These are phyloP conservation scores for Pichia kudriavzevii DNA, from an alignment of 1,139 yeast species.

Conservation along the genomic window DNA sequence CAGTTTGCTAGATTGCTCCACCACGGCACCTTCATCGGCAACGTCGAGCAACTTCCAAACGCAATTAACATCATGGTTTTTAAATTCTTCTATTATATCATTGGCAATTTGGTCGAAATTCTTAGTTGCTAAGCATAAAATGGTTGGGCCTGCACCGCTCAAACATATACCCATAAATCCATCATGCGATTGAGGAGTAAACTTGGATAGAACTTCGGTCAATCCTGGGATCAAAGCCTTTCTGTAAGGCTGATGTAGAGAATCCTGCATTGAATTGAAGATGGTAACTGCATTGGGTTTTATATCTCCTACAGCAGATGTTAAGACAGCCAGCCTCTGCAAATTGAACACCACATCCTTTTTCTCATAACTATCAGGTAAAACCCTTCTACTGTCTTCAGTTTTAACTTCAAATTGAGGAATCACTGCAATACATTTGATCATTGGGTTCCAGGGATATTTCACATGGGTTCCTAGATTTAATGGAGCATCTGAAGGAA, in stretches of 20 bases:
- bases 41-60: slow-evolving; percentile 77
- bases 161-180: slow-evolving; percentile 91
- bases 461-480: slow-evolving; percentile 85
- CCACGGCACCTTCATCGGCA: slow-evolving; percentile 79
- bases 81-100: slow-evolving; percentile 64
- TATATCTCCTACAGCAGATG: slow-evolving; percentile 75
- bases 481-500: slow-evolving; percentile 77
- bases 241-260: slow-evolving; percentile 92
- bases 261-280: slow-evolving; percentile 94
- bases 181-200: slow-evolving; percentile 74
- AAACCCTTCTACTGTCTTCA: slow-evolving; percentile 80
- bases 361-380: slow-evolving; percentile 74
- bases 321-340: slow-evolving; percentile 65
- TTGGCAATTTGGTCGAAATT: slow-evolving; percentile 79
- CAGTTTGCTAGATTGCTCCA: slow-evolving; percentile 26
- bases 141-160: slow-evolving; percentile 98
- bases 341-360: slow-evolving; percentile 84
- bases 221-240: slow-evolving; percentile 87
- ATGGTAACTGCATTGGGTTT: slow-evolving; percentile 79
- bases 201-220: slow-evolving; percentile 66
- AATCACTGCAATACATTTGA: slow-evolving; percentile 83
- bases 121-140: slow-evolving; percentile 83
- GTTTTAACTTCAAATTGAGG: slow-evolving; percentile 94
- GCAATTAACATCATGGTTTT: slow-evolving; percentile 60
- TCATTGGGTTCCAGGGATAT: slow-evolving; percentile 73